Percentiles rank a stretch among this genome's conserved stretches.
Evolutionary conservation across 768 basidiomycete species (phyloP).

Genomic region (Leucosporidium yakuticum): DNA sequence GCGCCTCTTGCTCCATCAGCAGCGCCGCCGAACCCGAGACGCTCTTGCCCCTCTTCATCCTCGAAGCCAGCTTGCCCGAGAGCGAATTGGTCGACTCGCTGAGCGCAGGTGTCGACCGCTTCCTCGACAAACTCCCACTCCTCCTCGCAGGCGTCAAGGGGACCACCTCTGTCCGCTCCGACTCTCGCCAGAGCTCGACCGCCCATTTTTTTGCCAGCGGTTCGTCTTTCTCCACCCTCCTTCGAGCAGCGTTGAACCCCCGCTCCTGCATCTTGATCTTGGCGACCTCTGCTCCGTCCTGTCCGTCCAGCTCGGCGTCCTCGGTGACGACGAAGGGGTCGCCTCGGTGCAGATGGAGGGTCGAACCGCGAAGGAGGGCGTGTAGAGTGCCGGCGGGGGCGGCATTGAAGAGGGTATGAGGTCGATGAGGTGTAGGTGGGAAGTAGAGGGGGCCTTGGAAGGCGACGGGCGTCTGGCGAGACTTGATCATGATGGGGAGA

Average conservation of each 20-base stretch:
- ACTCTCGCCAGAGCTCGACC: neutral
- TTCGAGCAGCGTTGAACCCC: neutral
- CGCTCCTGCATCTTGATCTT: neutral
- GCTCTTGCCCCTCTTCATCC: neutral
- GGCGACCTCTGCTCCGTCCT: neutral
- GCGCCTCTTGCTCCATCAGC: neutral
- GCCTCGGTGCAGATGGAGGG: neutral
- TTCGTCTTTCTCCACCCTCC: neutral
- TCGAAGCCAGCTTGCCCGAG: neutral
- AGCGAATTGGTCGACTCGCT: neutral
- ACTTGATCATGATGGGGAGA: neutral
- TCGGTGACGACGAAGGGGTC: neutral
- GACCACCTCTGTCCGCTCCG: neutral
- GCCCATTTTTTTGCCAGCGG: neutral
- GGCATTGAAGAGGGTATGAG: neutral
- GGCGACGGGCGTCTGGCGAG: neutral
- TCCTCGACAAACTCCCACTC: neutral
- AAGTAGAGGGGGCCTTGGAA: neutral
- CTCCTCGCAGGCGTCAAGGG: neutral
- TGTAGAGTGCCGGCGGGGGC: neutral
- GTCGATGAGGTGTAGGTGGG: neutral
- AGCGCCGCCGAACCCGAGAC: neutral
- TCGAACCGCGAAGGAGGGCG: neutral
- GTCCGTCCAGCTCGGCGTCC: neutral
- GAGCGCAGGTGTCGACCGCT: neutral